Base-by-base conservation (phyloP, 176 grass and related monocot genomes). In the Raddia distichophylla region DNA sequence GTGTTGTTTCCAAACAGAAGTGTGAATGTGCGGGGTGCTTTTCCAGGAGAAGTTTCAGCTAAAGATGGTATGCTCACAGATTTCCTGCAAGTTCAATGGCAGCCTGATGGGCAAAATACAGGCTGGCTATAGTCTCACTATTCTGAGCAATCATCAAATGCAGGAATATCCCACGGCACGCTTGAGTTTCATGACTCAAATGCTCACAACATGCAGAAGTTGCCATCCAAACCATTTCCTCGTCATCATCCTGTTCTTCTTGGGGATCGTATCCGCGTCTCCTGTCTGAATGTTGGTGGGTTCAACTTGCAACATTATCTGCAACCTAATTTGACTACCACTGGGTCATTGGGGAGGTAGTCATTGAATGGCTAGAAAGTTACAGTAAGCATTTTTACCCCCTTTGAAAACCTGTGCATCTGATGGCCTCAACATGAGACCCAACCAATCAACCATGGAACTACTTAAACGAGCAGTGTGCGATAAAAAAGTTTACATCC, bases 231-330 rank as follows among this genome's bases (percentile, higher is more conserved):
- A 69, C 47, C 75, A 18, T 58, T 17, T 27, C 34, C 87, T 77
- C 57, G 16, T 67, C 80, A 77, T 49, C 76, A 58, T 60, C 70
- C 84, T 45, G 11, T 60, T 19, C 77, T 77, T 72, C 60, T 67
- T 27, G 80, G 51, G 48, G 94, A 88, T 61, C 84, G 69, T 56
- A 79, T 76, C 12, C 60, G 62, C 8, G 79, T 93, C 74, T 78
- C 83, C 80, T 97, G 94, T 74, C 52, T 91, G 54, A 88, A 88
- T 64, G 83, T 83, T 77, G 91, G 94, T 97, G 81, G n/a, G 85
- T 97, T 70, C 52, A 80, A 72, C 73, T 85, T 83, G 55, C 60
- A 80, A 56, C 48, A 67, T 69, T 45, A 37, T 85, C 68, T 64
- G 46, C 68, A 83, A 46, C 65, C 48, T 79, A 72, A 49, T 79